Conservation (phyloP, 148 eudicot species). For the Amaranthus hypochondriacus region DNA sequence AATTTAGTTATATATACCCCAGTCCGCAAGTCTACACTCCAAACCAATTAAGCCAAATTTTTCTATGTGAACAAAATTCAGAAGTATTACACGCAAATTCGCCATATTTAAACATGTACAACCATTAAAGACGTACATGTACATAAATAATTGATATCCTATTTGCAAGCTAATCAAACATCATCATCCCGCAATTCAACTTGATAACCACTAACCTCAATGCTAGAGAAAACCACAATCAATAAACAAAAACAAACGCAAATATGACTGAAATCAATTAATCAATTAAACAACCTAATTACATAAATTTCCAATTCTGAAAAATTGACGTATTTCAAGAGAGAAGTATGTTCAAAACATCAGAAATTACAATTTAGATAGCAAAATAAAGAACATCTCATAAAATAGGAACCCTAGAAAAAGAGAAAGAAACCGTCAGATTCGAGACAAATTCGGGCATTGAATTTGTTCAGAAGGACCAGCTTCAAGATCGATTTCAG, state of each 20-base stretch:
- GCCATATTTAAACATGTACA: not conserved
- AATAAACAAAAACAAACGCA: not conserved
- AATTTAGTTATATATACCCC: not conserved
- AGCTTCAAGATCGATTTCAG: conserved; percentile 76
- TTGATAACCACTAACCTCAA: not conserved
- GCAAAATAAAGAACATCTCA: not conserved
- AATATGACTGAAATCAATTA: not conserved
- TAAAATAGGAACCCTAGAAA: conserved; percentile 15
- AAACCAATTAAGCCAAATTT: not conserved
- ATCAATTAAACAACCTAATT: not conserved
- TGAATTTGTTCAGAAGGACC: conserved; percentile 90
- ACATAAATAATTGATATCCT: not conserved
- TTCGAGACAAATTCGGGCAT: conserved; percentile 96
- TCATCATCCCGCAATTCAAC: not conserved
- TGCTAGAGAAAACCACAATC: not conserved
- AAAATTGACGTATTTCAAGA: not conserved
- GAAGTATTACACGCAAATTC: not conserved
- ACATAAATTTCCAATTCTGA: not conserved
- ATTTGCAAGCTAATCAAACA: not conserved
- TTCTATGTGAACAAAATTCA: not conserved
- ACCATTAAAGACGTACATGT: not conserved
- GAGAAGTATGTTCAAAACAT: not conserved
- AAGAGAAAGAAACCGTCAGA: conserved; percentile 48
- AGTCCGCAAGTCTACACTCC: not conserved
- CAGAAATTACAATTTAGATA: not conserved